Evolutionary conservation across 2,329 filamentous ascomycete genomes (phyloP), one percentile per base, ranked within the genome.

Genomic region (Pseudogymnoascus sp.): DNA sequence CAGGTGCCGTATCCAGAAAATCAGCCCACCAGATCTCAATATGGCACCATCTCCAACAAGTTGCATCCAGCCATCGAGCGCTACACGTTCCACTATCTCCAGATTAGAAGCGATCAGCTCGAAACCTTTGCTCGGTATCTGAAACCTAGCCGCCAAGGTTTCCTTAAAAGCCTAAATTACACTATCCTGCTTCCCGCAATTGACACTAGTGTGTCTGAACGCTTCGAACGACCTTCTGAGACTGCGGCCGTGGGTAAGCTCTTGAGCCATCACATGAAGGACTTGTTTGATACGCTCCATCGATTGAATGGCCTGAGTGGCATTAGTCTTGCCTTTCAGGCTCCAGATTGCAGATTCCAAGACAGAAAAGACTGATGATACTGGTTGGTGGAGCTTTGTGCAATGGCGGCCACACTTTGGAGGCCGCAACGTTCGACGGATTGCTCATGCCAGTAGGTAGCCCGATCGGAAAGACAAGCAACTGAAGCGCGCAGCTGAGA

Each of bases 381-480:
- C 19, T 19, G 19, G 19, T 19, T 19, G 19, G 19, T 19, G 19
- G 19, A 19, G 19, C 16, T 61, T 61, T 40, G 16, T 40, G 10
- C 33, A 61, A 24, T 40, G 5, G 59, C 16, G 22, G 4, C 59
- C 10, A 6, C 59, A 61, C 38, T 16, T 61, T 40, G 33, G 59
- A 12, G 26, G 59, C 41, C 24, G 59, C n/a, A 61, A 61, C n/a
- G 22, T 61, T 3, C 41, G 59, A 37, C 59, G 16, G n/a, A 61
- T 61, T 7, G 35, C 62, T 63, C 35, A 63, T 63, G 24, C 26
- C 46, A 63, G 62, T 33, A 63, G 62, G 62, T 63, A 61, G 10
- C 62, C 50, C 11, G 38, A 63, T 24, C 22, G 26, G n/a, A 61
- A 41, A 22, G 53, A 63, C 38, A 60, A 60, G 62, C 38, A 60